A percentile compares a stretch with the other conserved stretches of the same genome.
These are phyloP conservation scores for Garcileccinum viscosum DNA, from an alignment of 1,284 basidiomycete genomes.

Conservation along the genomic window DNA sequence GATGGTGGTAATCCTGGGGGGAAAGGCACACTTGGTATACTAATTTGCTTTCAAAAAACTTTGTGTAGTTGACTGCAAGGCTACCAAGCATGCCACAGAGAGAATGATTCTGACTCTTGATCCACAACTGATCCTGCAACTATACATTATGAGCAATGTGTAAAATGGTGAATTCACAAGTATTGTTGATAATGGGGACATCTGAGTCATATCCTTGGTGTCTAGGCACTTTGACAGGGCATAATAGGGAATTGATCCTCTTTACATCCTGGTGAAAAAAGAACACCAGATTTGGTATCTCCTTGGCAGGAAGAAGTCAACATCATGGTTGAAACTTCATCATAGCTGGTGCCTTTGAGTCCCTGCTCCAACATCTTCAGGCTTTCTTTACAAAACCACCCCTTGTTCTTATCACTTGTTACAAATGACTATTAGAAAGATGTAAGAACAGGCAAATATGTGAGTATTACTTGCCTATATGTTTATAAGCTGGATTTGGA, in stretches of 20 bases:
- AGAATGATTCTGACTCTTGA: slow-evolving; percentile 55
- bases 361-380: background rate
- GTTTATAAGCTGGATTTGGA: too few species aligned
- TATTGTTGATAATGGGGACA: slow-evolving; percentile 41
- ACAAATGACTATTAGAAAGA: too few species aligned
- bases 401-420: background rate
- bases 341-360: background rate
- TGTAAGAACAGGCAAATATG: too few species aligned
- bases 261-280: slow-evolving; percentile 4
- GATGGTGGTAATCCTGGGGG: slow-evolving; percentile 55
- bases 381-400: background rate
- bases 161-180: slow-evolving; percentile 55
- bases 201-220: background rate
- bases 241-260: slow-evolving; percentile 17
- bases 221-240: slow-evolving; percentile 39
- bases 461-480: too few species aligned
- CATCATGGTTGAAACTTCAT: slow-evolving; percentile 1
- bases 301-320: background rate
- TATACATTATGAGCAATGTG: slow-evolving; percentile 42
- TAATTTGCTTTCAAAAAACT: slow-evolving; percentile 47
- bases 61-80: background rate
- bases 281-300: slow-evolving; percentile 8
- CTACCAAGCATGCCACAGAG: slow-evolving; percentile 43
- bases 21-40: slow-evolving; percentile 61
- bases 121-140: slow-evolving; percentile 49